Evolutionary conservation across 2,329 filamentous ascomycete species (phyloP).

Genomic region (Cadophora gregata): DNA sequence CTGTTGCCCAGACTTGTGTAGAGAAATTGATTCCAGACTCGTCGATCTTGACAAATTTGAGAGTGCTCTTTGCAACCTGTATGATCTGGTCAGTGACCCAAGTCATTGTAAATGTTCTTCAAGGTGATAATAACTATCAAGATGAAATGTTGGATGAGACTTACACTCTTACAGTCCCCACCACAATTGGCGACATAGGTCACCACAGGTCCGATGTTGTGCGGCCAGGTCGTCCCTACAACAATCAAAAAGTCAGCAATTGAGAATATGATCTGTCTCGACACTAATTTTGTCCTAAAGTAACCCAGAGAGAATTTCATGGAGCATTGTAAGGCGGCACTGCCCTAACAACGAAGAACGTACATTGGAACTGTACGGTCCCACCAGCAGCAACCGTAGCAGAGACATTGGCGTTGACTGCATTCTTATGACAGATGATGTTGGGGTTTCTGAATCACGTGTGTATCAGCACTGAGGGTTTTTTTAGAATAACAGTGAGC

Average conservation of each 20-base stretch:
- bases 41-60: constrained; percentile 52
- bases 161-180: constrained; percentile 46
- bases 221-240: constrained; percentile 69
- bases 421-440: constrained; percentile 67
- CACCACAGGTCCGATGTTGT: constrained; percentile 54
- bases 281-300: too few relatives aligned
- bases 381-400: constrained; percentile 63
- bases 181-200: constrained; percentile 33
- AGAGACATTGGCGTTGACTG: constrained; percentile 53
- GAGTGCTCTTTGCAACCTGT: constrained; percentile 41
- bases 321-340: too few relatives aligned
- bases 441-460: constrained; percentile 44
- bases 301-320: too few relatives aligned
- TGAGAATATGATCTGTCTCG: too few relatives aligned
- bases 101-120: background rate
- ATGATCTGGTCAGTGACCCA: background rate
- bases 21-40: constrained; percentile 44
- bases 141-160: background rate
- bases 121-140: background rate
- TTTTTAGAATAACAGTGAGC: too few relatives aligned
- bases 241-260: too few relatives aligned
- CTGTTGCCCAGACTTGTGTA: constrained; percentile 46
- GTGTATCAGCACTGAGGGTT: too few relatives aligned
- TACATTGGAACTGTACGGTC: constrained; percentile 61
- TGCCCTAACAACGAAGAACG: too few relatives aligned